Percentiles rank a stretch among this genome's conserved stretches.
Conservation (phyloP, 1,284 basidiomycete species). For the Hymenochaete sp. region DNA sequence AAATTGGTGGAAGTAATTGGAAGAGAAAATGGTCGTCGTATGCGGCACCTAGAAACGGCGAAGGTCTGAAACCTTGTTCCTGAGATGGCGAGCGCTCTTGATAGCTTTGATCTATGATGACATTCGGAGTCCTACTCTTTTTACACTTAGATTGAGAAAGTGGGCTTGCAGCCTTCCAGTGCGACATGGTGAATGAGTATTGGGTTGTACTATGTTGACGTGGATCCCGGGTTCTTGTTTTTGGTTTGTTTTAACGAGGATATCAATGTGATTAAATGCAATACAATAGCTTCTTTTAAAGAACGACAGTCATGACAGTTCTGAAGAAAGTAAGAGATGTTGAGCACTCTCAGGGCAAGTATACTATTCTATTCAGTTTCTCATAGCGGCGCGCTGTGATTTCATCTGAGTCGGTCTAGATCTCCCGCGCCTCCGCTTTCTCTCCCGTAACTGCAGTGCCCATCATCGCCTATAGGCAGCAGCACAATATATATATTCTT, state of each 20-base stretch:
- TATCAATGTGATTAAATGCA: too few species aligned
- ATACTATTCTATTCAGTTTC: too few species aligned
- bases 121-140: not conserved
- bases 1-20: constrained; percentile 67
- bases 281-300: too few species aligned
- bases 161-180: constrained; percentile 13
- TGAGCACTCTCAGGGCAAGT: too few species aligned
- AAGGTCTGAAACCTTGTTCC: constrained; percentile 65
- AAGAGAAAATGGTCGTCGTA: constrained; percentile 74
- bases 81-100: constrained; percentile 53
- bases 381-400: not conserved
- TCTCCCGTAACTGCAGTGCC: not conserved
- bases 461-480: not conserved
- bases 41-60: constrained; percentile 75
- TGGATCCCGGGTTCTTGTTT: too few species aligned
- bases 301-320: too few species aligned
- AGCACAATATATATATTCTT: not conserved
- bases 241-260: too few species aligned
- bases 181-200: constrained; percentile 2
- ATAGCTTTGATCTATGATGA: too few species aligned
- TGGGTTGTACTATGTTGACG: not conserved
- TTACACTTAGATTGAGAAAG: constrained; percentile 10
- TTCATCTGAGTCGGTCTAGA: too few species aligned
- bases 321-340: too few species aligned
- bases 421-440: not conserved